A percentile compares a stretch with the other conserved stretches of the same genome.
Conservation (phyloP, 257 asterid genomes). For the Capsicum baccatum region DNA sequence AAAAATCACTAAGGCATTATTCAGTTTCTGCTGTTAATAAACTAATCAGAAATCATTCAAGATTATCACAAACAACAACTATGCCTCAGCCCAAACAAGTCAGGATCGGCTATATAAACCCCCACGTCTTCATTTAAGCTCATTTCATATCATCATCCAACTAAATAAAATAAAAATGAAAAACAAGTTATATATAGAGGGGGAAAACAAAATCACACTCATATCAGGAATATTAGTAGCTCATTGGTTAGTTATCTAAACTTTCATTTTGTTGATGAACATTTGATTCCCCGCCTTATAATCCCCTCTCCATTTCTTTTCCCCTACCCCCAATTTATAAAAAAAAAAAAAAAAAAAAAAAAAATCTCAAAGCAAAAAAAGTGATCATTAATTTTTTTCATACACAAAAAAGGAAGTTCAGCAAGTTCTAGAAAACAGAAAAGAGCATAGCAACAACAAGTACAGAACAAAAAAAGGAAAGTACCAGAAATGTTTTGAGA, state of each 20-base stretch:
- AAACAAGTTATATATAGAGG: neutral
- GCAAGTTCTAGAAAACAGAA: neutral
- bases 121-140: neutral
- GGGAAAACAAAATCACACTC: neutral
- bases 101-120: neutral
- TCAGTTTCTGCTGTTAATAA: neutral
- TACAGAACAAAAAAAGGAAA: neutral
- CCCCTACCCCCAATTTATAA: too few species aligned
- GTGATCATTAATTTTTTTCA: neutral
- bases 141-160: neutral
- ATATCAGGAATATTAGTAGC: neutral
- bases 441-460: neutral
- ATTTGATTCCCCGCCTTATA: neutral
- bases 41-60: neutral
- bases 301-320: neutral
- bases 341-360: too few species aligned
- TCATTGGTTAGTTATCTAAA: neutral
- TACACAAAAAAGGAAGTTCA: neutral
- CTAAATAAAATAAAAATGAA: neutral
- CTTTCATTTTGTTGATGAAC: neutral
- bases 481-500: conserved; percentile 7
- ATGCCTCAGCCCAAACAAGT: neutral
- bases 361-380: too few species aligned
- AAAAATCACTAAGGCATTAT: neutral
- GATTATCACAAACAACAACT: conserved; percentile 14